Conservation (phyloP, 2,329 filamentous ascomycete genomes). For the Sordariomycetes sp. region DNA sequence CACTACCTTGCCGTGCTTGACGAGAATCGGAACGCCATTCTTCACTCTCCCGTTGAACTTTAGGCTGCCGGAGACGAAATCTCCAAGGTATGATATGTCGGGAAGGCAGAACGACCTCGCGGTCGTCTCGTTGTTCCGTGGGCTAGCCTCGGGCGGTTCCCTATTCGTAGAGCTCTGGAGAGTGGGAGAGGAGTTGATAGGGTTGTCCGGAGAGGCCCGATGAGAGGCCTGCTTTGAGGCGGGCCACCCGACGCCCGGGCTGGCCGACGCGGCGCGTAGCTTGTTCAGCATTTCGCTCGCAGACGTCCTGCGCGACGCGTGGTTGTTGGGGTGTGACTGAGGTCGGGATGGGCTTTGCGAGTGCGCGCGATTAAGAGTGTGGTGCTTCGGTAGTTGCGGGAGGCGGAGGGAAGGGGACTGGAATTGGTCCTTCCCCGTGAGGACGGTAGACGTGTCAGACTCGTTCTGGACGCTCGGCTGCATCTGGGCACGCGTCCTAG, state of each 20-base stretch:
- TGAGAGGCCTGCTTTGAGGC: not conserved
- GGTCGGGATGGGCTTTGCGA: slow-evolving; percentile 16
- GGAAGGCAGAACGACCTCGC: slow-evolving; percentile 43
- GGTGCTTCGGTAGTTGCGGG: slow-evolving; percentile 19
- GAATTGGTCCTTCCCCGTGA: slow-evolving; percentile 22
- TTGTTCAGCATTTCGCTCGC: slow-evolving; percentile 7
- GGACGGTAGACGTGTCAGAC: slow-evolving; percentile 34
- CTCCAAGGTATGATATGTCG: slow-evolving; percentile 42
- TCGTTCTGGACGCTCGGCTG: slow-evolving; percentile 43
- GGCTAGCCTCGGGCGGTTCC: slow-evolving; percentile 16
- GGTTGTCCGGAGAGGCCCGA: not conserved
- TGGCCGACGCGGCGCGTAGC: not conserved
- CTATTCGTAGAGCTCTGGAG: not conserved
- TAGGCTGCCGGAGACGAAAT: slow-evolving; percentile 45
- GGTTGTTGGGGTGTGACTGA: slow-evolving; percentile 2
- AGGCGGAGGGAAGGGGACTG: slow-evolving; percentile 15
- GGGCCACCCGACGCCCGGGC: not conserved
- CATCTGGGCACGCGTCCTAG: slow-evolving; percentile 36
- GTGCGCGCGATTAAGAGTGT: slow-evolving; percentile 25
- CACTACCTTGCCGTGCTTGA: slow-evolving; percentile 40
- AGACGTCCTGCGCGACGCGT: slow-evolving; percentile 8
- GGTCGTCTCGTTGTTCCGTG: slow-evolving; percentile 26
- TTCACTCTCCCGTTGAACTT: slow-evolving; percentile 37
- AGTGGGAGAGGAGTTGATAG: not conserved
- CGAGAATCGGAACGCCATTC: slow-evolving; percentile 44